Evolutionary conservation across 129 eudicot genomes (phyloP), one percentile per base, ranked within the genome.

Genomic region (Pulicaria dysenterica): DNA sequence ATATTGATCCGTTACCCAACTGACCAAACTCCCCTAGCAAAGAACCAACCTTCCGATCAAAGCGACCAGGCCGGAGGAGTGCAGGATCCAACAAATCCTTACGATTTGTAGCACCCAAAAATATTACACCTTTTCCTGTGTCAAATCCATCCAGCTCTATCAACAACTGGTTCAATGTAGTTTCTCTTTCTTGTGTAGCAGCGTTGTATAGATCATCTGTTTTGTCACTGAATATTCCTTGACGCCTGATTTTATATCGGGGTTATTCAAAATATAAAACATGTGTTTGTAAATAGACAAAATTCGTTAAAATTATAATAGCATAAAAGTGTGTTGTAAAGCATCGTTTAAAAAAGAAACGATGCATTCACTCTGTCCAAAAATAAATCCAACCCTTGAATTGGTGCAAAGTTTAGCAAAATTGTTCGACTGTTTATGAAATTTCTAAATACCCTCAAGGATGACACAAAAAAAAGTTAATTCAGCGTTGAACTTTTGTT

Each of bases 121-220:
- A 89, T 50, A 93, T 89, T 58, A 93, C 96, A 69, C 98, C 96
- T 80, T 89, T 89, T 67, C 96, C 95, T 10, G 98, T 93, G 82
- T 89, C 98, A 83, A 93, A 93, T 47, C 98, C 98, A 81, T 93
- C 98, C n/a, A 93, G 83, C 77, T 93, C 98, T 64, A 89, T 89
- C 85, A 93, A 45, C 59, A 93, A 87, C 83, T 93, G 98, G 81
- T 93, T 93, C 77, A 93, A 69, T 64, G 98, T 93, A 54, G 96
- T 93, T 82, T 93, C 98, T 74, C 96, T 83, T 78, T 93, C 98
- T 80, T 89, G 98, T 74, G 95, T 89, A 66, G 90, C 89, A 70
- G 98, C 95, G 83, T 89, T 84, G 83, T 92, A 92, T 34, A 85
- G 65, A 67, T 73, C 80, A 45, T 92, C 86, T 9, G 80, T 72